Evolutionary conservation across 129 eudicot species (phyloP), one percentile per base, ranked within the genome.

Genomic region (Helichrysum umbraculigerum): DNA sequence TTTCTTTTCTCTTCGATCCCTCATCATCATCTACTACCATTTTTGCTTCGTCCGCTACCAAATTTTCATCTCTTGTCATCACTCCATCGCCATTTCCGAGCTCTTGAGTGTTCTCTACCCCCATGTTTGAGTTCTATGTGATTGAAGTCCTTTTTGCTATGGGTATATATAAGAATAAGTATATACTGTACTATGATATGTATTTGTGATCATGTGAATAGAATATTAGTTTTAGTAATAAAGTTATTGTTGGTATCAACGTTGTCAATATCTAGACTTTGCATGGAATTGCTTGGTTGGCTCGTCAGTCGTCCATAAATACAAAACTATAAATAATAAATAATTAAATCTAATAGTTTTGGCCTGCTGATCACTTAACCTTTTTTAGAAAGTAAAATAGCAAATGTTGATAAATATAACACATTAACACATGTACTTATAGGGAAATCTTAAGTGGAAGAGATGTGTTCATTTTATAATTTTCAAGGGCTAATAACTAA

Each of bases 41-140:
- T 41, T 69, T 30, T 19, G 19, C 54, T 39, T 80, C 70, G 9
- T 14, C n/a, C 56, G 67, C 79, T 51, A 73, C 5, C 62, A 80
- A 41, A 58, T 47, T 73, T 22, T 29, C 63, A 19, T 67, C 56
- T 8, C 70, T 58, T 73, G 29, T 80, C 16, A 42, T 20, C 17
- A 34, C 56, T 57, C 64, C 20, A 3, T 73, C 63, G 5, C 68
- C 44, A 19, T 57, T 74, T 80, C 74, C 83, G 22, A 80, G 75
- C 69, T 74, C 83, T 52, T 4, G 29, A 28, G 62, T 54, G 63
- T 57, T 54, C 51, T 73, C 83, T 22, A 20, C 21, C 39, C 75
- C 83, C 79, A 73, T 80, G 7, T 80, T 67, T 73, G 30, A 73
- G 71, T 60, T 73, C 30, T 79, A 35, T 68, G 29, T 39, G 60